phyloP scores from a whole-genome alignment of 768 basidiomycete genomes.

The Pisolithus microcarpus region DNA sequence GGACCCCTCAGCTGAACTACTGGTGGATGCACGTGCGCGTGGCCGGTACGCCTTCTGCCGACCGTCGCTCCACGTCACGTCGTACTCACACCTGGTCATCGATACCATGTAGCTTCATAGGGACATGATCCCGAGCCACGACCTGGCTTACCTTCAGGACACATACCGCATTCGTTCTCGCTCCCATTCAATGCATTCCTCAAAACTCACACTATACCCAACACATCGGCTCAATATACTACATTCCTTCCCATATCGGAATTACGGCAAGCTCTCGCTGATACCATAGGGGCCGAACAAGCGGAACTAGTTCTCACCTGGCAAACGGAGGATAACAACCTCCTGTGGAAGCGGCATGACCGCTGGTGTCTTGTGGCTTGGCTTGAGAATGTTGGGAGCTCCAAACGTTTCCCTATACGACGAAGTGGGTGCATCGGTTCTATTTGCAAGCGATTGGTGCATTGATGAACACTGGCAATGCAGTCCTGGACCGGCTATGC shows the following conservation, averaged over 20 bases:
- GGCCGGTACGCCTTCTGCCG: conserved; percentile 50
- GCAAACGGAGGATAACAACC: conserved; percentile 56
- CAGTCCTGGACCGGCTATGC: conserved; percentile 98
- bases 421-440: conserved; percentile 53
- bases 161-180: conserved; percentile 82
- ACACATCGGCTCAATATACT: conserved; percentile 42
- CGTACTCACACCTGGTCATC: conserved; percentile 2
- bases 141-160: conserved; percentile 79
- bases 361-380: conserved; percentile 91
- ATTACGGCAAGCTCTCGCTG: conserved; percentile 51
- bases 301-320: conserved; percentile 52
- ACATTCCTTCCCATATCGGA: conserved; percentile 52
- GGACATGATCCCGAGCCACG: conserved; percentile 85
- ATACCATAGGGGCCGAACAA: conserved; percentile 54
- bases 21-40: conserved; percentile 83
- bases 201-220: conserved; percentile 28
- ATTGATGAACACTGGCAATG: conserved; percentile 10
- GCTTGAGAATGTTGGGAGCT: conserved; percentile 66
- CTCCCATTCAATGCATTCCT: conserved; percentile 80
- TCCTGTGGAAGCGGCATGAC: conserved; percentile 98
- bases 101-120: conserved; percentile 54
- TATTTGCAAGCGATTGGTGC: conserved; percentile 4
- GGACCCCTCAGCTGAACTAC: conserved; percentile 49
- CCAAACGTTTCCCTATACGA: conserved; percentile 75
- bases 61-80: neutral